Conservation (phyloP, 2,329 filamentous ascomycete species). For the Trematosphaeria pertusa region DNA sequence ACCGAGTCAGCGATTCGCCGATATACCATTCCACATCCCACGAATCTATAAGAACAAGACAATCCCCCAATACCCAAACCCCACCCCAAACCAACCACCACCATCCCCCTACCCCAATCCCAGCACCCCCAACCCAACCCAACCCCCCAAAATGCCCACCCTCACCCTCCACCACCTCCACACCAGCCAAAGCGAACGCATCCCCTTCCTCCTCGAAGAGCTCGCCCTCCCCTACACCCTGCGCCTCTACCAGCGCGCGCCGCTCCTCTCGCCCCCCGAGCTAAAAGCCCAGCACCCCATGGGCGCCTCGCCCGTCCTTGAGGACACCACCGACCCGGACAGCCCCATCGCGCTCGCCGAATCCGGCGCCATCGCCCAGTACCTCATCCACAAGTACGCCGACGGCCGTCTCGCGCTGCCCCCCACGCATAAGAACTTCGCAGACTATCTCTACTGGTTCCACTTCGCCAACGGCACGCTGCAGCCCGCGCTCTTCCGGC, state of each 20-base stretch:
- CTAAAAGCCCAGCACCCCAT: slow-evolving; percentile 48
- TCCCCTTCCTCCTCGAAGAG: slow-evolving; percentile 71
- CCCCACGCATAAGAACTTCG: slow-evolving; percentile 58
- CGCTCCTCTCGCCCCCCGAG: slow-evolving; percentile 49
- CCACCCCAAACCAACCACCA: no score
- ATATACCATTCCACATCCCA: no score
- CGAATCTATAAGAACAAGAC: no score
- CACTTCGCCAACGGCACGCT: slow-evolving; percentile 59
- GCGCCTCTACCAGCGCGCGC: slow-evolving; percentile 55
- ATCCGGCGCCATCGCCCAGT: slow-evolving; percentile 66
- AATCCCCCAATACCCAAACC: no score
- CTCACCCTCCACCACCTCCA: slow-evolving; percentile 48
- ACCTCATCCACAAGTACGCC: slow-evolving; percentile 63
- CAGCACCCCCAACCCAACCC: no score
- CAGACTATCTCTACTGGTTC: slow-evolving; percentile 71
- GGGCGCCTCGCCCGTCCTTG: slow-evolving; percentile 66
- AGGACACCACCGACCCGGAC: slow-evolving; percentile 55
- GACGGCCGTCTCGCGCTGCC: slow-evolving; percentile 56
- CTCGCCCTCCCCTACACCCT: slow-evolving; percentile 63
- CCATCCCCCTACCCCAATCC: no score
- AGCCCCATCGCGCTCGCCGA: slow-evolving; percentile 64
- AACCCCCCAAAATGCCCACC: slow-evolving; percentile 20
- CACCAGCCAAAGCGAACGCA: slow-evolving; percentile 67
- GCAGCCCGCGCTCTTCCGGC: slow-evolving; percentile 45
- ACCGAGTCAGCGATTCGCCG: no score